These are phyloP conservation scores for Hemerocallis citrina DNA, from an alignment of 106 monocot genomes.

Conservation along the genomic window DNA sequence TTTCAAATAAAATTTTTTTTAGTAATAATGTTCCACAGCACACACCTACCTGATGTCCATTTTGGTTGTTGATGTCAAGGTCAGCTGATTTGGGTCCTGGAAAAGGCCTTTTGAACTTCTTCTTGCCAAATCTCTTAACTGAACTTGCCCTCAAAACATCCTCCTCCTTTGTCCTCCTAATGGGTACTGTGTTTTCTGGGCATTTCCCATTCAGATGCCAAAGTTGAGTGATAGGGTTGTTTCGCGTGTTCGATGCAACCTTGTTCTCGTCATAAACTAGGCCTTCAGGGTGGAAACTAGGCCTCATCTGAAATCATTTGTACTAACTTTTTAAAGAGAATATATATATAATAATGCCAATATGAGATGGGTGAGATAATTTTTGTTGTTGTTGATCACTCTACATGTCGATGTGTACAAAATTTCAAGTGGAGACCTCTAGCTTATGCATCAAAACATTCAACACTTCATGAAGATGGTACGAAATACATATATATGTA, in stretches of 20 bases:
- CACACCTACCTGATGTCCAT: conserved; percentile 29
- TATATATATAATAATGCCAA: no score
- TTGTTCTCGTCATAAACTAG: conserved; percentile 31
- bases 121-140: conserved; percentile 32
- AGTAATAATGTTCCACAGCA: no score
- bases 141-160: conserved; percentile 43
- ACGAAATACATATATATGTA: no score
- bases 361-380: no score
- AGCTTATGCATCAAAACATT: no score
- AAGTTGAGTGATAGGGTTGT: conserved; percentile 20
- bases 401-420: no score
- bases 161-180: conserved; percentile 37
- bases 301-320: conserved; percentile 49
- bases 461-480: no score
- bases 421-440: no score
- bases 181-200: conserved; percentile 32
- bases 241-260: conserved; percentile 3
- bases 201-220: conserved; percentile 39
- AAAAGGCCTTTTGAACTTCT: conserved; percentile 26
- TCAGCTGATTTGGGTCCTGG: conserved; percentile 23
- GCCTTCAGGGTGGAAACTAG: conserved; percentile 47
- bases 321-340: background rate
- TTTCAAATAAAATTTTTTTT: background rate
- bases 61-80: conserved; percentile 31
- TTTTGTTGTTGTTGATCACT: no score